These are phyloP conservation scores for Fonsecaea pugnacius DNA, from an alignment of 2,329 filamentous ascomycete species.

Conservation along the genomic window DNA sequence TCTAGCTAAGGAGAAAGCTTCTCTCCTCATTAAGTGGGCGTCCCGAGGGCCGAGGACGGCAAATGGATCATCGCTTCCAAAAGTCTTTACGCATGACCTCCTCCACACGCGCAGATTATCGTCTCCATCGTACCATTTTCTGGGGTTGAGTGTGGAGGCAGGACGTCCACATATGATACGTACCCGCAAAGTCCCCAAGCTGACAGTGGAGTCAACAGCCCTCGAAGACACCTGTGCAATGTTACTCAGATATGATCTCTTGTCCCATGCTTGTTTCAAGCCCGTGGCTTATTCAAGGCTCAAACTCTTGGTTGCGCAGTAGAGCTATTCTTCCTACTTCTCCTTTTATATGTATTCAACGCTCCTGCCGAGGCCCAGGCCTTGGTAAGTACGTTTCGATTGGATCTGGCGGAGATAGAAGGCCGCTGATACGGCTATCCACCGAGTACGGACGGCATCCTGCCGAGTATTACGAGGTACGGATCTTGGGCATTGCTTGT, in stretches of 20 bases:
- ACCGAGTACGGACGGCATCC: neutral
- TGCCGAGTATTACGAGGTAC: neutral
- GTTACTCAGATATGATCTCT: neutral
- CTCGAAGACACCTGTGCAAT: neutral
- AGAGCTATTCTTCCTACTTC: neutral
- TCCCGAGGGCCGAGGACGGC: slow-evolving; percentile 1
- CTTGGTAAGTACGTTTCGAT: neutral
- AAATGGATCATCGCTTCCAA: neutral
- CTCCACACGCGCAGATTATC: neutral
- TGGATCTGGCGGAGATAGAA: neutral
- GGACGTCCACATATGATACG: neutral
- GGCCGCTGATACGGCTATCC: neutral
- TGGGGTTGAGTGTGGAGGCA: neutral
- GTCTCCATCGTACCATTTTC: neutral
- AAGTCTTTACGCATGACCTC: neutral
- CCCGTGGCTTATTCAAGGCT: neutral
- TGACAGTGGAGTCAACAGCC: neutral
- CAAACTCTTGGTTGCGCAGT: neutral
- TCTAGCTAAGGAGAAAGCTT: neutral
- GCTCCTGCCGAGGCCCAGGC: neutral
- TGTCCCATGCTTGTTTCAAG: neutral
- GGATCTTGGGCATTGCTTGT: neutral
- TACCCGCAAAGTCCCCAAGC: neutral
- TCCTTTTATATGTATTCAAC: neutral
- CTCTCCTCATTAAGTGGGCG: neutral